Evolutionary conservation across 441 rosid genomes (phyloP).

Genomic region (Heliophila coronopifolia): DNA sequence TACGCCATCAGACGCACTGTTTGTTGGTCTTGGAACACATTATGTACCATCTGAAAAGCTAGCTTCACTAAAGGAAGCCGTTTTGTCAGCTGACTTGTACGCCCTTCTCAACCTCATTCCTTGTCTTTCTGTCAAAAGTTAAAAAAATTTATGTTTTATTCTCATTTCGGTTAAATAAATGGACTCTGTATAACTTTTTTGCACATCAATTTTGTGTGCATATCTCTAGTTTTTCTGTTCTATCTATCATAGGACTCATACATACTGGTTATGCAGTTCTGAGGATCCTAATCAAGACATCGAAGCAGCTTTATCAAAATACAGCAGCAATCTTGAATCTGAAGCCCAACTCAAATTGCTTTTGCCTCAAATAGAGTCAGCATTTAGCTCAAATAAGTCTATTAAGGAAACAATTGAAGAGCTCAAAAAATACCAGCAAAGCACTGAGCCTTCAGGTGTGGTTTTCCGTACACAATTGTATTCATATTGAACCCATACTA

Average conservation of each 20-base stretch:
- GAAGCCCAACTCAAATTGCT: slow-evolving; percentile 60
- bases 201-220: no score
- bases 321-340: slow-evolving; percentile 55
- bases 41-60: slow-evolving; percentile 71
- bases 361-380: slow-evolving; percentile 63
- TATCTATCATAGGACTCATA: neutral
- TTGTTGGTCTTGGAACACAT: slow-evolving; percentile 77
- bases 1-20: slow-evolving; percentile 77
- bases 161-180: no score
- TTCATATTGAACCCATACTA: neutral
- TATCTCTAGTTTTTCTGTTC: slow-evolving; percentile 12
- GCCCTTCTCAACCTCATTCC: neutral
- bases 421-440: slow-evolving; percentile 53
- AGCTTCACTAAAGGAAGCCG: slow-evolving; percentile 55
- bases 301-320: slow-evolving; percentile 45
- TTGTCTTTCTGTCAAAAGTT: slow-evolving; percentile 2
- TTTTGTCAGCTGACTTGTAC: slow-evolving; percentile 58
- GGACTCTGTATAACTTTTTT: no score
- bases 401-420: slow-evolving; percentile 62
- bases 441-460: slow-evolving; percentile 62
- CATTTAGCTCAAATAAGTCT: slow-evolving; percentile 56
- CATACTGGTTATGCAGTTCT: slow-evolving; percentile 40
- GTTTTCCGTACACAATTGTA: neutral
- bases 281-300: slow-evolving; percentile 63
- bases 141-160: no score